Evolutionary conservation across 1,284 basidiomycete genomes (phyloP).

Genomic region (Boletus sp.): DNA sequence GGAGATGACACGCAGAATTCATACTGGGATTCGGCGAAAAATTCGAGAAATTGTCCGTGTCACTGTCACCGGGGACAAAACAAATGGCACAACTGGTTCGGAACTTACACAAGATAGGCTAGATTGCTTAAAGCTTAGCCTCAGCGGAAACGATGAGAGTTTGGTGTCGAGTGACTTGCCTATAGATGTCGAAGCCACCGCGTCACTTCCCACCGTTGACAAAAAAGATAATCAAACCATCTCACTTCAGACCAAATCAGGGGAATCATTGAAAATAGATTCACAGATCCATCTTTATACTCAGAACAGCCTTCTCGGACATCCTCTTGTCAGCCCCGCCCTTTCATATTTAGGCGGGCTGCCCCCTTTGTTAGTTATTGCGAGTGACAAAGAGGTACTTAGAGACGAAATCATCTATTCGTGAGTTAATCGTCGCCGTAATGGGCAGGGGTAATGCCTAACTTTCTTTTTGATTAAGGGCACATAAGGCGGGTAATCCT

Average conservation of each 20-base stretch:
- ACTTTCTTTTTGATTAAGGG: slow-evolving; percentile 44
- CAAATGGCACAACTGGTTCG: slow-evolving; percentile 8
- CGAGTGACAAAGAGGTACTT: slow-evolving; percentile 88
- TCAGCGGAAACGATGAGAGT: slow-evolving; percentile 20
- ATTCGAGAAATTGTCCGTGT: slow-evolving; percentile 56
- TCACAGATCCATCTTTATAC: slow-evolving; percentile 88
- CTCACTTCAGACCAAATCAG: slow-evolving; percentile 39
- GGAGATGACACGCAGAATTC: slow-evolving; percentile 62
- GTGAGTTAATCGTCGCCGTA: slow-evolving; percentile 43
- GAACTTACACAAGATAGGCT: slow-evolving; percentile 19
- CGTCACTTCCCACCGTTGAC: slow-evolving; percentile 39
- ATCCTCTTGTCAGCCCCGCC: slow-evolving; percentile 85
- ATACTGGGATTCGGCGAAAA: slow-evolving; percentile 55
- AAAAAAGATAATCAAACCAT: slow-evolving; percentile 42
- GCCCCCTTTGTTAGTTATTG: slow-evolving; percentile 83
- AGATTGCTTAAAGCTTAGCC: slow-evolving; percentile 19
- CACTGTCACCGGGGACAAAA: slow-evolving; percentile 15
- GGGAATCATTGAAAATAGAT: slow-evolving; percentile 53
- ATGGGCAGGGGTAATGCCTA: background rate
- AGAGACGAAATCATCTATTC: slow-evolving; percentile 89
- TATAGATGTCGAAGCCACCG: slow-evolving; percentile 46
- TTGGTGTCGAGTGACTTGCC: slow-evolving; percentile 25
- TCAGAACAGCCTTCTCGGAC: slow-evolving; percentile 76
- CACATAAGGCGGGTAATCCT: slow-evolving; percentile 90
- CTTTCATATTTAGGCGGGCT: slow-evolving; percentile 87